Conservation (phyloP, 2,329 filamentous ascomycete genomes). For the Ceratocystis smalleyi region DNA sequence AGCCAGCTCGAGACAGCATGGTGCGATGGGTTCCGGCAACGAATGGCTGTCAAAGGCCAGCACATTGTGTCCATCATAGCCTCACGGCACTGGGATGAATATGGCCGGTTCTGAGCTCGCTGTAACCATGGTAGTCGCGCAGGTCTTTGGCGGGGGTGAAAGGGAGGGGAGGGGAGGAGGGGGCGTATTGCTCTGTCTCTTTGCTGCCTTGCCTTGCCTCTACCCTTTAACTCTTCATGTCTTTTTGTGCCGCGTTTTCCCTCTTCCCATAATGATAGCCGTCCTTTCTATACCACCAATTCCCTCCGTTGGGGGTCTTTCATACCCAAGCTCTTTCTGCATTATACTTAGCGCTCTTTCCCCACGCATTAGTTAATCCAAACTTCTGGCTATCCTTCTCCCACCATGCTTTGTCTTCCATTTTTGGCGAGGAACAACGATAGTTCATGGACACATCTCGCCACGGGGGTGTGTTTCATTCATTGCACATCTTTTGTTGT, state of each 20-base stretch:
- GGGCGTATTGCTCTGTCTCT: background rate
- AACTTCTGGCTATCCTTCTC: background rate
- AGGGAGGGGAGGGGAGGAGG: no score
- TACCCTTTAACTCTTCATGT: background rate
- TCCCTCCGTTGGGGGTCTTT: background rate
- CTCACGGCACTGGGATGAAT: conserved; percentile 25
- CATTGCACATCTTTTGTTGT: background rate
- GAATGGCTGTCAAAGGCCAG: conserved; percentile 28
- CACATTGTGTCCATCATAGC: conserved; percentile 28
- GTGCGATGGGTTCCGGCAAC: conserved; percentile 31
- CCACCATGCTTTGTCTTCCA: background rate
- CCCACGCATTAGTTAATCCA: background rate
- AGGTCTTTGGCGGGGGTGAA: background rate
- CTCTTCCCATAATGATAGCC: background rate
- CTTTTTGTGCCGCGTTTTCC: background rate
- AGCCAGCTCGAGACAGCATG: conserved; percentile 33
- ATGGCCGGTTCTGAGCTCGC: conserved; percentile 9
- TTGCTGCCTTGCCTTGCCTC: background rate
- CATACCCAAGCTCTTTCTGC: background rate
- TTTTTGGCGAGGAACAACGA: background rate
- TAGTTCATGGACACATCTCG: background rate
- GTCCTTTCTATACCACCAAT: background rate
- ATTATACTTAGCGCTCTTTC: background rate
- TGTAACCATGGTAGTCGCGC: background rate
- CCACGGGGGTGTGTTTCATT: background rate